Base-by-base conservation (phyloP, 2,329 filamentous ascomycete genomes). In the Zelopaecilomyces penicillatus region DNA sequence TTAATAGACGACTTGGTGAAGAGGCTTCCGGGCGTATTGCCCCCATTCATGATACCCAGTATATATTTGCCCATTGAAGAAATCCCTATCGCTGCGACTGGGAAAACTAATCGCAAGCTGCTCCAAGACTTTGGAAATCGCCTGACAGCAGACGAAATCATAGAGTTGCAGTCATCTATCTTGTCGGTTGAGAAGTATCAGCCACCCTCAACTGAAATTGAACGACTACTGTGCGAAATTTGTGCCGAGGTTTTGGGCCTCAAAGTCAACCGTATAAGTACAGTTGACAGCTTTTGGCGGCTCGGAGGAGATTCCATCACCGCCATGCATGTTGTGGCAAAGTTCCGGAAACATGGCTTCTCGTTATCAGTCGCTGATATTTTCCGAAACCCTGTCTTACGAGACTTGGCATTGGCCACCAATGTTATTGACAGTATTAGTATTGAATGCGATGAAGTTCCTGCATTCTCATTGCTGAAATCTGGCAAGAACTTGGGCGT, bases 11-110 rank as follows among this genome's bases (percentile, higher is more conserved):
- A 37, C 7, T 26, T 47, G 28, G 5, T 12, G n/a, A 41, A 47
- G 27, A 36, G 37, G 29, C 41, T 47, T 12, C 12, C 9, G 3
- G 29, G 28, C 3, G 27, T 30, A 4, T 8, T 50, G 6, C 48
- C 48, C 6, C 37, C 29, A 10, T 50, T 39, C 38, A 50, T 50
- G 48, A 30, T 50, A 3, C 48, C 48, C 5, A 29, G 42, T 2
- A 32, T 42, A 10, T 50, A 45, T 30, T 41, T 50, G 26, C 46
- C 43, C 3, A 31, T 45, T 5, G 31, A 41, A 26, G 30, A 41
- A 12, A 41, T 50, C 29, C 48, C 48, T 4, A 41, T 43, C 37
- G 36, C 40, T 26, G 27, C 46, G 11, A 41, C 48, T 4, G 46
- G 43, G 2, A 50, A 50, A 31, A 32, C 42, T 1, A 46, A 50